Evolutionary conservation across 2,329 filamentous ascomycete species (phyloP).

Genomic region (Cordyceps sp.): DNA sequence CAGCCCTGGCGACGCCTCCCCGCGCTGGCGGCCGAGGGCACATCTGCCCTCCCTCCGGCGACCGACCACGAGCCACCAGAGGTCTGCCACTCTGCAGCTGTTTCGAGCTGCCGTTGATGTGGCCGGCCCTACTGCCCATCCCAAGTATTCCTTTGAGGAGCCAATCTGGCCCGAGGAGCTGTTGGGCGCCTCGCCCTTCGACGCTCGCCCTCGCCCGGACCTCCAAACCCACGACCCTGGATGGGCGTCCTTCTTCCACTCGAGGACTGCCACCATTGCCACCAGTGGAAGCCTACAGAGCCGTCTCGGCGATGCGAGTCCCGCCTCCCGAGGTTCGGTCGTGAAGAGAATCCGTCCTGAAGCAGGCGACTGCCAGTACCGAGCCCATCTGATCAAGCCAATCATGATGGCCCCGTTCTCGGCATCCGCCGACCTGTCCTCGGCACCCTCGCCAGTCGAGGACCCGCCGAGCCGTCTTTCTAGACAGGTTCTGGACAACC

Average conservation of each 20-base stretch:
- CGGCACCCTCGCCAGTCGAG: neutral
- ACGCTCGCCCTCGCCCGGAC: conserved; percentile 2
- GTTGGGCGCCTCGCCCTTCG: conserved; percentile 10
- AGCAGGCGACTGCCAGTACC: conserved; percentile 7
- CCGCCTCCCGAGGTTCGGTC: conserved; percentile 7
- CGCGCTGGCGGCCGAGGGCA: conserved; percentile 35
- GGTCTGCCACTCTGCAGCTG: conserved; percentile 53
- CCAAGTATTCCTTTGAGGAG: conserved; percentile 19
- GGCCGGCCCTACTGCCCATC: conserved; percentile 8
- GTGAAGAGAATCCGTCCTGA: conserved; percentile 12
- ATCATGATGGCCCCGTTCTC: conserved; percentile 15
- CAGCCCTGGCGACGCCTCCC: conserved; percentile 19
- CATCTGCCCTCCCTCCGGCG: conserved; percentile 51
- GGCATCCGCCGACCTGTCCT: conserved; percentile 4
- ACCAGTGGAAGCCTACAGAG: conserved; percentile 6
- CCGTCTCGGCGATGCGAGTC: conserved; percentile 12
- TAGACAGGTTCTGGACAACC: conserved; percentile 4
- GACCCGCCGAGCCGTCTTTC: neutral
- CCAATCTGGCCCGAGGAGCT: conserved; percentile 13
- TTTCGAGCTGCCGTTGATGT: conserved; percentile 16
- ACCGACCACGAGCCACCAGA: conserved; percentile 65
- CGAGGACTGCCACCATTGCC: conserved; percentile 13
- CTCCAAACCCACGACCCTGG: conserved; percentile 5
- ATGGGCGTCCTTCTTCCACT: conserved; percentile 44
- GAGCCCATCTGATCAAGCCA: conserved; percentile 19